Base-by-base conservation (phyloP, 2,329 filamentous ascomycete genomes). In the Diaporthe australafricana region DNA sequence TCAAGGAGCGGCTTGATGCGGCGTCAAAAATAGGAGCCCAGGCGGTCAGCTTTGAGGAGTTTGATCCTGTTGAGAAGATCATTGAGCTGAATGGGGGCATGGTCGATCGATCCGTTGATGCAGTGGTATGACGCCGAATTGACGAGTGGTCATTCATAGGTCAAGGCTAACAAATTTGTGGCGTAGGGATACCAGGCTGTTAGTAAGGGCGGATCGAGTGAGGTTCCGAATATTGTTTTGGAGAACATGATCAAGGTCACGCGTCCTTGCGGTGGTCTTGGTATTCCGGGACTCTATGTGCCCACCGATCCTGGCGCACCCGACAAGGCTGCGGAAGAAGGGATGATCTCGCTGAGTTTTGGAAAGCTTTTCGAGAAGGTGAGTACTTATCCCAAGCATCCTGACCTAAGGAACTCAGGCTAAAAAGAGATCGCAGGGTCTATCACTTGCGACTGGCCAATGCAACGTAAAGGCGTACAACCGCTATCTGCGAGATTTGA, bases 401-500 rank as follows among this genome's bases (percentile, higher is more conserved):
- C 8, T 2, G 3, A 35, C 14, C 9, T 4, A 5, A 1, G 45
- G n/a, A 53, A 27, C 40, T 27, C 17, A n/a, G 35, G 35, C 30
- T 22, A 62, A 14, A 53, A 67, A 56, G 72, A 17, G 11, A 1
- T 7, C 0, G 32, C 20, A 90, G 87, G 89, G 90, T 1, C 82
- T 92, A 6, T 84, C 85, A 2, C 81, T 92, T 2, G 87, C 88
- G 12, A 90, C 88, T 3, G 89, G 90, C 0, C 89, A 92, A 77
- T 92, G 90, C 81, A 92, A 92, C 74, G 90, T 92, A 75, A 92
- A 92, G 80, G 83, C 87, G 0, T 92, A 92, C 80, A 92, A 92
- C 77, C 84, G 90, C 30, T 91, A 92, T 76, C 80, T 92, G 48
- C 85, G 90, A 16, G 90, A 92, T 73, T 82, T 93, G 76, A 92